These are phyloP conservation scores for Claviceps spartinae DNA, from an alignment of 2,329 filamentous ascomycete genomes.

Conservation along the genomic window DNA sequence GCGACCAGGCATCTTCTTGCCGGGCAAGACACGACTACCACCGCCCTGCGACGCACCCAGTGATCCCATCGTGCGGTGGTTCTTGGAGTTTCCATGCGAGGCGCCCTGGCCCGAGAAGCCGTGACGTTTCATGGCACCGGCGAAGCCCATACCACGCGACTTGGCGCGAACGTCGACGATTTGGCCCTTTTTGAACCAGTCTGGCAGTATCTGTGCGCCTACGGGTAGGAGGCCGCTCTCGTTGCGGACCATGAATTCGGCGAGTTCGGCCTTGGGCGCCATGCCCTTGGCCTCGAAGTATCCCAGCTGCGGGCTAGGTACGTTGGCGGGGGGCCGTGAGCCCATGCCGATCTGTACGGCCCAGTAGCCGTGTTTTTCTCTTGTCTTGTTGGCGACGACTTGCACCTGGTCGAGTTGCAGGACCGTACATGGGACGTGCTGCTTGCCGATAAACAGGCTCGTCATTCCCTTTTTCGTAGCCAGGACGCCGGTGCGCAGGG, in stretches of 20 bases:
- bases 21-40: constrained; percentile 82
- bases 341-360: constrained; percentile 83
- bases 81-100: constrained; percentile 89
- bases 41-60: constrained; percentile 80
- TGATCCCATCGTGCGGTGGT: constrained; percentile 85
- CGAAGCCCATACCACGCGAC: constrained; percentile 82
- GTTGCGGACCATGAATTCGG: constrained; percentile 75
- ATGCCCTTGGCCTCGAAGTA: constrained; percentile 77
- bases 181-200: constrained; percentile 84
- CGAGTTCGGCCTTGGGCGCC: constrained; percentile 68
- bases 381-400: constrained; percentile 76
- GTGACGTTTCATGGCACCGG: constrained; percentile 94
- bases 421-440: constrained; percentile 75
- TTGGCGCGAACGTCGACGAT: constrained; percentile 74
- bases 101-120: constrained; percentile 81
- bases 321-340: constrained; percentile 57
- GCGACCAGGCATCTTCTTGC: constrained; percentile 94
- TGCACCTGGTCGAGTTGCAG: constrained; percentile 88
- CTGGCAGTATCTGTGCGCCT: constrained; percentile 64
- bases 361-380: constrained; percentile 73
- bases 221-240: constrained; percentile 60
- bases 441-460: constrained; percentile 68
- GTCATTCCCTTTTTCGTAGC: constrained; percentile 95
- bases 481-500: constrained; percentile 65
- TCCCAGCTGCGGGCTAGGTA: constrained; percentile 70